A percentile compares a stretch with the other conserved stretches of the same genome.
Evolutionary conservation across 1,284 basidiomycete species (phyloP).

Genomic region (Sporisorium reilianum): DNA sequence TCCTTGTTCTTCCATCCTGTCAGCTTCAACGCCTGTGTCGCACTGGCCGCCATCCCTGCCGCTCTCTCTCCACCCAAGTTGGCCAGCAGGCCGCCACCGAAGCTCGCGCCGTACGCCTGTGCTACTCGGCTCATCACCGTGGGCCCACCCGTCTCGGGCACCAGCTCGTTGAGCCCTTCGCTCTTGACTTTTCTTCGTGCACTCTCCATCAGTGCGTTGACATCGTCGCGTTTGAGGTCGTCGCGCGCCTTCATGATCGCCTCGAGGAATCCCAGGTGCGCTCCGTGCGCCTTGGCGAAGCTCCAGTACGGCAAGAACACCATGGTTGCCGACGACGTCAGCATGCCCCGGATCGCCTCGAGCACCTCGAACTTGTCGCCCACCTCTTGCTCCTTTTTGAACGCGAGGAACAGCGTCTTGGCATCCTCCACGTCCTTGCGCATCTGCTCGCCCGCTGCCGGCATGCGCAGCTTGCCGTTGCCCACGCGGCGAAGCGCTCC

Average conservation of each 20-base stretch:
- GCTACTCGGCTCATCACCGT: constrained; percentile 64
- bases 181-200: constrained; percentile 85
- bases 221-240: constrained; percentile 87
- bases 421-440: constrained; percentile 82
- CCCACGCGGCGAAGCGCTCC: constrained; percentile 82
- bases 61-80: constrained; percentile 33
- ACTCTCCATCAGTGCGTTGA: constrained; percentile 93
- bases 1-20: constrained; percentile 46
- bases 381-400: constrained; percentile 84
- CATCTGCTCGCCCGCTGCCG: constrained; percentile 83
- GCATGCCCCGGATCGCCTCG: constrained; percentile 79
- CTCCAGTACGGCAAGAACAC: constrained; percentile 90
- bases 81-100: constrained; percentile 42
- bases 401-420: constrained; percentile 83
- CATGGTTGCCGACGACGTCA: constrained; percentile 91
- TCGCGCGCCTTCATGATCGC: constrained; percentile 87
- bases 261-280: constrained; percentile 91
- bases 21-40: constrained; percentile 31
- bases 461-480: constrained; percentile 84
- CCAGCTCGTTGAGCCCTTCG: constrained; percentile 60
- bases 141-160: constrained; percentile 56
- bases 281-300: constrained; percentile 95
- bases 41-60: constrained; percentile 43
- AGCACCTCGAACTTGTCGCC: constrained; percentile 87
- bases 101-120: constrained; percentile 47